Evolutionary conservation across 148 eudicot species (phyloP), one percentile per base, ranked within the genome.

Genomic region (Dysphania ambrosioides): DNA sequence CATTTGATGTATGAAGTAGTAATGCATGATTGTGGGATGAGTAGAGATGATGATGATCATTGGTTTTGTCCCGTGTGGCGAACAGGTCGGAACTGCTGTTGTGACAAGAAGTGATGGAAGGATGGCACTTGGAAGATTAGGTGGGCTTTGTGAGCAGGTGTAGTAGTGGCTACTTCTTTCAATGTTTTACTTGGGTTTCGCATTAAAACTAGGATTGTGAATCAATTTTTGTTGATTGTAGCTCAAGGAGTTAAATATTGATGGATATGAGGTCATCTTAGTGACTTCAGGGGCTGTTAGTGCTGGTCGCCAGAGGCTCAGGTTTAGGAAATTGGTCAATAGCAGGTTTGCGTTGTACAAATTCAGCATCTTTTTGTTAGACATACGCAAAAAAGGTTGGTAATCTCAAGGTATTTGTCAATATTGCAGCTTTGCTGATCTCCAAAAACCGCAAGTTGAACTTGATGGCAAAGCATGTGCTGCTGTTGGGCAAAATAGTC

Each of bases 401-500:
- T 75, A 65, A 72, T 47, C 36, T 36, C 35, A 30, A 71, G 61
- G 10, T 76, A 31, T 73, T 36, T 74, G 55, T 79, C 44, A 26
- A 44, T 74, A 2, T 82, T 82, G 68, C 87, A 95, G 98, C 77
- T 92, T 95, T 83, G 92, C 96, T 70, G 98, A 95, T 80, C 97
- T 95, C 78, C 97, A 95, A 79, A 92, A 88, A 57, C 98, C 98
- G n/a, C 98, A 95, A 84, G 73, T 68, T 41, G 98, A 95, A 78
- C 93, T 95, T 78, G 91, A 90, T 79, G 98, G 98, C 60, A 95
- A 95, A 80, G 97, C 98, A 36, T 95, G 97, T 86, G 98, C 98
- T 58, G 97, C 93, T 75, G 98, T 95, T 78, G 98, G 98, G 65
- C 98, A 95, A 82, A 95, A 88, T 79, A 87, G 98, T 79, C 97